These are phyloP conservation scores for Wickerhamia fluorescens DNA, from an alignment of 805 yeast species.

Conservation along the genomic window DNA sequence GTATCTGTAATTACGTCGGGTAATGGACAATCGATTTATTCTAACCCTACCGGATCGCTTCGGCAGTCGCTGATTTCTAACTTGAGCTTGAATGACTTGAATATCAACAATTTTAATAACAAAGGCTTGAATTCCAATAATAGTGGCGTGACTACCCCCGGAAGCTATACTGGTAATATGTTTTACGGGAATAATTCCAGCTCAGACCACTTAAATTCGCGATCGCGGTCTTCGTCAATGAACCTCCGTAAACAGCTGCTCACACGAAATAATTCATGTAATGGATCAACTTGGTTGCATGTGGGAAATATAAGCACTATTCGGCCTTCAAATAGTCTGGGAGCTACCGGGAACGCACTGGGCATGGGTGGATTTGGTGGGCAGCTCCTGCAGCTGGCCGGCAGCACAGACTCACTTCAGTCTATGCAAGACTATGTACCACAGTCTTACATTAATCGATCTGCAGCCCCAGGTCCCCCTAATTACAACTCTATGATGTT, in stretches of 20 bases:
- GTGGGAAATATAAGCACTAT: conserved; percentile 34
- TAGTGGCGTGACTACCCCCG: no score
- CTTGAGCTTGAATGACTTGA: conserved; percentile 33
- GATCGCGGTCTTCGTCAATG: conserved; percentile 31
- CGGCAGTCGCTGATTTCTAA: conserved; percentile 35
- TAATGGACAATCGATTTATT: conserved; percentile 7
- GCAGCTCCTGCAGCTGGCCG: no score
- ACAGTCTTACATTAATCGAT: conserved; percentile 28
- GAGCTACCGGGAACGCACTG: conserved; percentile 16
- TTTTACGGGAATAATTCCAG: no score
- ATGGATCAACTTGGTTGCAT: conserved; percentile 35
- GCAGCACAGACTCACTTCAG: conserved; percentile 37
- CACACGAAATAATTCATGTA: conserved; percentile 34
- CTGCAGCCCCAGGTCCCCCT: conserved; percentile 14
- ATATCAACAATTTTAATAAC: conserved; percentile 24
- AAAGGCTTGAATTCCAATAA: conserved; percentile 5
- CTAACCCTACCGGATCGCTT: conserved; percentile 9
- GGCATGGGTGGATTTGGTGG: no score
- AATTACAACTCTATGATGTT: conserved; percentile 31
- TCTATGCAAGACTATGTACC: conserved; percentile 40
- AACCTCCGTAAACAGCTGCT: conserved; percentile 37
- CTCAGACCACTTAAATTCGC: no score
- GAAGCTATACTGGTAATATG: conserved; percentile 9
- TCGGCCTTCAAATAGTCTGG: conserved; percentile 13
- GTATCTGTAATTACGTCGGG: conserved; percentile 12